Evolutionary conservation across 768 basidiomycete species (phyloP).

Genomic region (Russula lepida): DNA sequence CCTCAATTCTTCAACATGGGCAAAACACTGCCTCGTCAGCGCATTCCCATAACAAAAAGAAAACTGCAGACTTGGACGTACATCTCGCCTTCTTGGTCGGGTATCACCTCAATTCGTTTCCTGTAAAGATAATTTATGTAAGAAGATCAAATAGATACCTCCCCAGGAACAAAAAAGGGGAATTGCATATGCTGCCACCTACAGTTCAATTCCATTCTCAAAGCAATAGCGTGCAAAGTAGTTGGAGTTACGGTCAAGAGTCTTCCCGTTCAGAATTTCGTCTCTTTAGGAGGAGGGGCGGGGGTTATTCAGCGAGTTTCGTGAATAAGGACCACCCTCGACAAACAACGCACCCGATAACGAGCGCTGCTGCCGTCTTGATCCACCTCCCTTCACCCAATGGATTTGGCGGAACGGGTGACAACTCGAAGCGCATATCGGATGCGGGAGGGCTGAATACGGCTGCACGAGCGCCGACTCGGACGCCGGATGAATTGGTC

Average conservation of each 20-base stretch:
- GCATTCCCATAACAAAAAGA: not conserved
- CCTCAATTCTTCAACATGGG: constrained; percentile 55
- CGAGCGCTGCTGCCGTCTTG: constrained; percentile 61
- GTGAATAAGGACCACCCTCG: not conserved
- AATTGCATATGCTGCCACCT: constrained; percentile 24
- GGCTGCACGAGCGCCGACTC: not conserved
- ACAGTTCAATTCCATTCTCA: constrained; percentile 78
- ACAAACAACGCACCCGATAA: constrained; percentile 53
- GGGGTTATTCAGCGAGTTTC: not conserved
- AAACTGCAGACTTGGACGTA: constrained; percentile 29
- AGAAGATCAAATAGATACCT: too few relatives aligned
- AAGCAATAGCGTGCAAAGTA: constrained; percentile 87
- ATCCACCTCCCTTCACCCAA: constrained; percentile 65
- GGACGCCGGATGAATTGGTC: not conserved
- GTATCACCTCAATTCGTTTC: constrained; percentile 83
- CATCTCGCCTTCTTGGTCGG: constrained; percentile 90
- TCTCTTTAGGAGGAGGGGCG: constrained; percentile 41
- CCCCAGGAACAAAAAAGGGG: constrained; percentile 1
- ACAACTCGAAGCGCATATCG: constrained; percentile 36
- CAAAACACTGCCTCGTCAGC: not conserved
- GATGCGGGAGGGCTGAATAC: not conserved
- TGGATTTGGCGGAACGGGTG: constrained; percentile 54
- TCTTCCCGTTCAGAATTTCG: constrained; percentile 91
- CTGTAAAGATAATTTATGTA: too few relatives aligned
- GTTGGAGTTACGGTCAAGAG: constrained; percentile 74